A percentile compares a stretch with the other conserved stretches of the same genome.
phyloP scores from a whole-genome alignment of 2,329 filamentous ascomycete species.

The Apiospora marii region DNA sequence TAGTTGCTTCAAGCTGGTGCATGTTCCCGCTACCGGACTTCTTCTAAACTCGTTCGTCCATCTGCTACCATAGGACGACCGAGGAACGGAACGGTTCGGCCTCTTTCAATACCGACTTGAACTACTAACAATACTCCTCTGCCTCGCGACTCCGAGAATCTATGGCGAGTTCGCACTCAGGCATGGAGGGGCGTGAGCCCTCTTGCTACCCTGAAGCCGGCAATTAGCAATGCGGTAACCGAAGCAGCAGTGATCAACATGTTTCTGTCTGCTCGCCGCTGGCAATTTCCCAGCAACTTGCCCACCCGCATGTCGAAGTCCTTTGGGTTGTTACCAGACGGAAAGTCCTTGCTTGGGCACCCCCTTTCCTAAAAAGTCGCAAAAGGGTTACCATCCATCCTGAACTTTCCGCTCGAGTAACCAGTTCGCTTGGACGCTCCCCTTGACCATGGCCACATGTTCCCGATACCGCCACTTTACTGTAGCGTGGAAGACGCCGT shows the following conservation, averaged over 20 bases:
- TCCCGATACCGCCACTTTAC: background rate
- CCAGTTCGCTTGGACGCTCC: background rate
- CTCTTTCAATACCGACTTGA: background rate
- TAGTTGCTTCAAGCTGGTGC: background rate
- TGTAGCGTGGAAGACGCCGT: background rate
- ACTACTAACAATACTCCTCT: background rate
- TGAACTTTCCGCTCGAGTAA: background rate
- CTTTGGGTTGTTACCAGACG: background rate
- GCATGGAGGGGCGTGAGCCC: background rate
- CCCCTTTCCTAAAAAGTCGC: slow-evolving; percentile 4
- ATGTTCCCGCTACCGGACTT: slow-evolving; percentile 8
- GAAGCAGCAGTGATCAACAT: background rate
- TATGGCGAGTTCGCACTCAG: background rate
- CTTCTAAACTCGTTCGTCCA: background rate
- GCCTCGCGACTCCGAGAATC: background rate
- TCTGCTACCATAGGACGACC: background rate
- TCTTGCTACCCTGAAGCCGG: background rate
- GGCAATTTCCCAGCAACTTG: background rate
- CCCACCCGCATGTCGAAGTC: background rate
- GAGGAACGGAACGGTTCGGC: background rate
- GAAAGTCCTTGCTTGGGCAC: slow-evolving; percentile 19
- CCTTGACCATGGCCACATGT: background rate
- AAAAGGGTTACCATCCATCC: slow-evolving; percentile 13
- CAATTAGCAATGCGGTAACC: background rate
- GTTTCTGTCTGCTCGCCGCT: background rate